Evolutionary conservation across 2,329 filamentous ascomycete species (phyloP).

Genomic region (Exserohilum turcica): DNA sequence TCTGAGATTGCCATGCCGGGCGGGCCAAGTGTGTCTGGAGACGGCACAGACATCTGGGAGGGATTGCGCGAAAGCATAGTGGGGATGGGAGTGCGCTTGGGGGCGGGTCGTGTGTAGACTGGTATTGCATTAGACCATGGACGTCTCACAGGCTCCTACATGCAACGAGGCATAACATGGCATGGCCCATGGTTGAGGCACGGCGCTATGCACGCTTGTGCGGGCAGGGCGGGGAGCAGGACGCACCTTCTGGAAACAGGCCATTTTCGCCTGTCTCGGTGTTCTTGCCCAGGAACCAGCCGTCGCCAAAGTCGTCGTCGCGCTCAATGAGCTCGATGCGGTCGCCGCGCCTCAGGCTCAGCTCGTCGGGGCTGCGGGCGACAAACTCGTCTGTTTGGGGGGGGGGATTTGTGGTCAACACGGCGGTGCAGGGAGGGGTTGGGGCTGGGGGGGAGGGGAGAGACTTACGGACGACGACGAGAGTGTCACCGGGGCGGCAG

Average conservation of each 20-base stretch:
- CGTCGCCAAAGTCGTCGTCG: slow-evolving; percentile 87
- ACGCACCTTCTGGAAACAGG: slow-evolving; percentile 80
- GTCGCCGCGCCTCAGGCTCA: slow-evolving; percentile 84
- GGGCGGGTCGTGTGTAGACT: slow-evolving; percentile 68
- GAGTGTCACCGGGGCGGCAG: slow-evolving; percentile 67
- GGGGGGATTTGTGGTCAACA: slow-evolving; percentile 11
- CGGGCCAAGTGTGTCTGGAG: slow-evolving; percentile 13
- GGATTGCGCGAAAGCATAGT: slow-evolving; percentile 38
- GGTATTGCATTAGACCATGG: slow-evolving; percentile 22
- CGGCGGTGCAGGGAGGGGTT: background rate
- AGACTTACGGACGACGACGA: slow-evolving; percentile 73
- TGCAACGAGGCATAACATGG: background rate
- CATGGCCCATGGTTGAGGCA: background rate
- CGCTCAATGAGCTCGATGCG: slow-evolving; percentile 82
- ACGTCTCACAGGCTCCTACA: background rate
- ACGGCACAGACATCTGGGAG: slow-evolving; percentile 30
- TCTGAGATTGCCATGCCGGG: slow-evolving; percentile 28
- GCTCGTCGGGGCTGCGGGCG: slow-evolving; percentile 89
- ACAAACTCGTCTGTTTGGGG: slow-evolving; percentile 83
- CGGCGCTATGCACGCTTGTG: background rate
- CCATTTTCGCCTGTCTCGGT: slow-evolving; percentile 74
- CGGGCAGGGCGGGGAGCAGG: background rate
- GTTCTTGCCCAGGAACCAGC: slow-evolving; percentile 81
- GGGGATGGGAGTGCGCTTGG: slow-evolving; percentile 50
- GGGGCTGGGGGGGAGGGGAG: slow-evolving; percentile 1